These are phyloP conservation scores for Phytophthora ohioensis DNA, from an alignment of 352 stramenopile species.

Conservation along the genomic window DNA sequence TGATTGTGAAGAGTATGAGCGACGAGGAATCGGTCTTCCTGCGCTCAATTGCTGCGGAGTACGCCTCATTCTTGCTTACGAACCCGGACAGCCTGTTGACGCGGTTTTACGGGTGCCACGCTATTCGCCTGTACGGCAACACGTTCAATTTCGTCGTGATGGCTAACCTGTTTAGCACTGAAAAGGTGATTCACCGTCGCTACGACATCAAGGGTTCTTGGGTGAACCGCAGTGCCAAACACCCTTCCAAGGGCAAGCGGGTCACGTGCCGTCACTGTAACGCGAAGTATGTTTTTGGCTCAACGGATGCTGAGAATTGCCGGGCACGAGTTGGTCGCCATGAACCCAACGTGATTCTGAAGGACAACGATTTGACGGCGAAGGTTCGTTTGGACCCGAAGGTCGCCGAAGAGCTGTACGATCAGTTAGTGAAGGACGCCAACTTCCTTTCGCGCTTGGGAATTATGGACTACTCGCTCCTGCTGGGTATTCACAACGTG, in stretches of 20 bases:
- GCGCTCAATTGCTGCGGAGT: conserved; percentile 81
- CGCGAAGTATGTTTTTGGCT: conserved; percentile 88
- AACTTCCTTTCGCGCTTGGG: conserved; percentile 85
- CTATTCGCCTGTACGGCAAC: conserved; percentile 87
- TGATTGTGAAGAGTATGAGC: conserved; percentile 93
- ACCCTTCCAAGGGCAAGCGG: conserved; percentile 85
- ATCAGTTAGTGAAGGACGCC: conserved; percentile 87
- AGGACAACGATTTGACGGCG: conserved; percentile 89
- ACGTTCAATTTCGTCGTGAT: conserved; percentile 93
- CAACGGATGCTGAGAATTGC: conserved; percentile 82
- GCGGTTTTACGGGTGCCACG: conserved; percentile 87
- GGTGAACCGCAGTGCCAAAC: conserved; percentile 90
- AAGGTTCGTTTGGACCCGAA: conserved; percentile 81
- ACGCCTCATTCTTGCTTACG: conserved; percentile 82
- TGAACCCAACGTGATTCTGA: conserved; percentile 88
- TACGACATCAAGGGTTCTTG: conserved; percentile 92
- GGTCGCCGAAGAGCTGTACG: conserved; percentile 83
- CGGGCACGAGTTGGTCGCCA: conserved; percentile 79
- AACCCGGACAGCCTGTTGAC: conserved; percentile 86
- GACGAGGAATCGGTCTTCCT: conserved; percentile 86
- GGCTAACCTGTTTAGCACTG: conserved; percentile 87
- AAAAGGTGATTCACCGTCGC: conserved; percentile 85
- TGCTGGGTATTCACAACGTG: conserved; percentile 91
- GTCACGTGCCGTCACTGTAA: conserved; percentile 91
- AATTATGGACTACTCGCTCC: conserved; percentile 94